Percentiles rank a stretch among this genome's conserved stretches.
phyloP scores from a whole-genome alignment of 129 eudicot species.

The Smallanthus sonchifolius region DNA sequence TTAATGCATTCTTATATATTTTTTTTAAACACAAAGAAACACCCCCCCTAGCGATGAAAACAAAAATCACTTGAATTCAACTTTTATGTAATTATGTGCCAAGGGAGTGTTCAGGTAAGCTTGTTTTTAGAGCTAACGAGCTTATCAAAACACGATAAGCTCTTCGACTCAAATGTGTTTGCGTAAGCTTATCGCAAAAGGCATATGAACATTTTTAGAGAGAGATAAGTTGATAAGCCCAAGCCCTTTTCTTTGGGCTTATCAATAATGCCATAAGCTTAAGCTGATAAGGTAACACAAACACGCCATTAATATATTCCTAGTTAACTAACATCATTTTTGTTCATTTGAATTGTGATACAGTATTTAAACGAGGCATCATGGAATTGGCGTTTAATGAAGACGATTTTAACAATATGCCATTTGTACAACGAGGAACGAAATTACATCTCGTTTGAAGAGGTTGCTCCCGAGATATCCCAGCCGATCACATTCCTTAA shows the following conservation, averaged over 20 bases:
- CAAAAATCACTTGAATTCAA: not conserved
- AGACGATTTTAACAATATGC: constrained; percentile 77
- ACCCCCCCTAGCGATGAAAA: not conserved
- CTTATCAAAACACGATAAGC: not conserved
- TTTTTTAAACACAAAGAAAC: not conserved
- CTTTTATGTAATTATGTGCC: not conserved
- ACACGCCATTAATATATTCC: not conserved
- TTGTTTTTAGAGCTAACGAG: not conserved
- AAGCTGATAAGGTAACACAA: constrained; percentile 2
- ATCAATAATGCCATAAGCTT: not conserved
- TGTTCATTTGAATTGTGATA: not conserved
- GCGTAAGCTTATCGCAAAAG: not conserved
- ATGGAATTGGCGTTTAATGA: constrained; percentile 98
- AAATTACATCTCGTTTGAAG: constrained; percentile 74
- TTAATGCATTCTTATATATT: no score
- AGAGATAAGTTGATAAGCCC: not conserved
- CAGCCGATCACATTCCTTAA: constrained; percentile 69
- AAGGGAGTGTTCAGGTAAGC: not conserved
- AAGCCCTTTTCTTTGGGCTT: not conserved
- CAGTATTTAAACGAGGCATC: constrained; percentile 88
- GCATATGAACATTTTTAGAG: not conserved
- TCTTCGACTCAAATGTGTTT: not conserved
- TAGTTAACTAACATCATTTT: not conserved
- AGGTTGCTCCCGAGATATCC: constrained; percentile 69
- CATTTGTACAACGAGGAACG: constrained; percentile 68